Base-by-base conservation (phyloP, 176 grass and related monocot species). In the Eleusine indica region DNA sequence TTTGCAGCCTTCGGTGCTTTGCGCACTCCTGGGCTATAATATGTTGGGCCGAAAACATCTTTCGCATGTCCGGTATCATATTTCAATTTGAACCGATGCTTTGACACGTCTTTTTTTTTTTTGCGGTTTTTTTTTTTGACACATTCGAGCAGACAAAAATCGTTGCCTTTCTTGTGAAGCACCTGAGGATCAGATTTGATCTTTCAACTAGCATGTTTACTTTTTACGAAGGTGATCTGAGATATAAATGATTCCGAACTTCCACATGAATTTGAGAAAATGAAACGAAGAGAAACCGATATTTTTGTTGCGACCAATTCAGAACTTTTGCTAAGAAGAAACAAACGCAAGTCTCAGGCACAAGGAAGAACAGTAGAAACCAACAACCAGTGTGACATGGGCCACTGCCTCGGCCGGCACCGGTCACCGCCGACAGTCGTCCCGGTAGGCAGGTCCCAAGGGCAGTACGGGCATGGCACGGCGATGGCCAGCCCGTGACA, bases 381-480 rank as follows among this genome's bases (percentile, higher is more conserved):
- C 13, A 78, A 64, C 28, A 21, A 58, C 6, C 6, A 58, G 54
- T n/a, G 18, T 8, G 18, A 21, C 54, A 21, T 2, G 1, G 0
- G 44, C 44, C 44, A 12, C 44, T 44, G 42, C 7, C 0, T 0
- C 16, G 16, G 56, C n/a, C 3, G 3, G 21, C 19, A 3, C 3
- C 2, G 70, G n/a, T 14, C n/a, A 51, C 70, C 57, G 44, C 40
- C 66, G 56, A 78, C 38, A 73, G 32, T 25, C 39, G 77, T 68
- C 74, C 74, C 21, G 60, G 69, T 22, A 65, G 77, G 68, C 44
- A 80, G 56, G 49, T 42, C 30, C 56, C 30, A 46, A 37, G 21
- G 62, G 56, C 72, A 28, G 66, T 41, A 46, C 46, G 32, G 71
- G 44, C 72, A 19, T 22, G 41, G 49, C 73, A 73, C 64, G 57